A percentile compares a stretch with the other conserved stretches of the same genome.
These are phyloP conservation scores for Lichenothelia convexa DNA, from an alignment of 495 filamentous ascomycete genomes.

Conservation along the genomic window DNA sequence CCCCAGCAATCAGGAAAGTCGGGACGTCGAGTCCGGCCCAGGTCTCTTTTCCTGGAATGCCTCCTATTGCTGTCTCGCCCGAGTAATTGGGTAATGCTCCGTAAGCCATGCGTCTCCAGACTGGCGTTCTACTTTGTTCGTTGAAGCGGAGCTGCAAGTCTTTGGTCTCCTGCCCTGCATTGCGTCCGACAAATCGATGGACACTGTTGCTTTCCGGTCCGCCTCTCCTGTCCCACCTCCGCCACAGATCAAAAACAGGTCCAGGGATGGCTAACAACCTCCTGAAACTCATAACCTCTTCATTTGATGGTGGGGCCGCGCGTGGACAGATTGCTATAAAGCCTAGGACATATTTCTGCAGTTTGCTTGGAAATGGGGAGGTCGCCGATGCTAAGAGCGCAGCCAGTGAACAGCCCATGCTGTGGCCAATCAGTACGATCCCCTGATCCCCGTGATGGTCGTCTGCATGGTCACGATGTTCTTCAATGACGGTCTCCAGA, in stretches of 20 bases:
- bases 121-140: slow-evolving; percentile 56
- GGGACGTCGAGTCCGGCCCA: slow-evolving; percentile 61
- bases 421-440: slow-evolving; percentile 71
- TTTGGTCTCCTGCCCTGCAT: slow-evolving; percentile 56
- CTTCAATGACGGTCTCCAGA: slow-evolving; percentile 50
- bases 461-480: slow-evolving; percentile 44
- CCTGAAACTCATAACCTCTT: slow-evolving; percentile 31
- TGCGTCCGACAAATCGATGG: slow-evolving; percentile 53
- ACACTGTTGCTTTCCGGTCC: slow-evolving; percentile 65
- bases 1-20: slow-evolving; percentile 61
- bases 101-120: slow-evolving; percentile 71
- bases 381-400: slow-evolving; percentile 51
- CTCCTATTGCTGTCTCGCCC: slow-evolving; percentile 32
- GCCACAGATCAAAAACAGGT: slow-evolving; percentile 57
- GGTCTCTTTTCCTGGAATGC: slow-evolving; percentile 46
- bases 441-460: slow-evolving; percentile 55
- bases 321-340: slow-evolving; percentile 65
- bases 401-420: slow-evolving; percentile 68
- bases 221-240: slow-evolving; percentile 65
- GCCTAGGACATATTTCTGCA: slow-evolving; percentile 50
- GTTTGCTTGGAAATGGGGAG: slow-evolving; percentile 24
- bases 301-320: slow-evolving; percentile 38
- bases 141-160: slow-evolving; percentile 71
- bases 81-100: slow-evolving; percentile 42
- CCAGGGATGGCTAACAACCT: slow-evolving; percentile 47